Percentiles rank a stretch among this genome's conserved stretches.
These are phyloP conservation scores for Blastobotrys petasosporus DNA, from an alignment of 1,139 yeast genomes.

Conservation along the genomic window DNA sequence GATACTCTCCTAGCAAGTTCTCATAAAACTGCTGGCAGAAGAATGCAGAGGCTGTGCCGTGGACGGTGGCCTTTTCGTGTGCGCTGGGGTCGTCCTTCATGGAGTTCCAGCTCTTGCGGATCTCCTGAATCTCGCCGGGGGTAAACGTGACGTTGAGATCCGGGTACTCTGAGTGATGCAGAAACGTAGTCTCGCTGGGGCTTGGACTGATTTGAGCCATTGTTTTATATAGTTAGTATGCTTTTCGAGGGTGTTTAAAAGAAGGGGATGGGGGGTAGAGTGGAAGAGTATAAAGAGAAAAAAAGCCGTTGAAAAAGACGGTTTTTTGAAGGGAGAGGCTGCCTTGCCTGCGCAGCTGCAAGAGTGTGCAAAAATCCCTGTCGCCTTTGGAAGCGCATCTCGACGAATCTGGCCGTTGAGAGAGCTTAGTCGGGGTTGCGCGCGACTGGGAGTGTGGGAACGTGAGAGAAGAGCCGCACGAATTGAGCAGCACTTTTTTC, in stretches of 20 bases:
- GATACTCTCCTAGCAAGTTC: slow-evolving; percentile 50
- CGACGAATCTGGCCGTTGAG: background rate
- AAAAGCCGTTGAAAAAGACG: background rate
- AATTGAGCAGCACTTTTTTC: too few relatives aligned
- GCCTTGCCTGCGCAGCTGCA: background rate
- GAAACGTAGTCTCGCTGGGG: slow-evolving; percentile 1
- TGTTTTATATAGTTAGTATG: background rate
- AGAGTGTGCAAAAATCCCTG: slow-evolving; percentile 4
- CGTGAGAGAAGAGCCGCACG: too few relatives aligned
- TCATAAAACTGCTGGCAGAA: slow-evolving; percentile 52
- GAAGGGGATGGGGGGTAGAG: background rate
- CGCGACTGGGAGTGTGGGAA: too few relatives aligned
- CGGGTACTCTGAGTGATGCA: slow-evolving; percentile 18
- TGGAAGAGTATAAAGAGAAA: background rate
- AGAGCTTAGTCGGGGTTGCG: background rate
- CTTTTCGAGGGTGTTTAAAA: too few relatives aligned
- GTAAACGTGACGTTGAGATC: slow-evolving; percentile 24
- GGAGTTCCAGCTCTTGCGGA: slow-evolving; percentile 23
- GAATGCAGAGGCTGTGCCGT: slow-evolving; percentile 29
- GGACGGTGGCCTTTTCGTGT: slow-evolving; percentile 25
- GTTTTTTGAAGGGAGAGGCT: background rate
- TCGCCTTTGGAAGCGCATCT: background rate
- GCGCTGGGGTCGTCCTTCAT: slow-evolving; percentile 28
- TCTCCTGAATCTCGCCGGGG: slow-evolving; percentile 20
- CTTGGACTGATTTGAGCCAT: slow-evolving; percentile 1